phyloP scores from a whole-genome alignment of 768 basidiomycete genomes.

The Russula brevipes region DNA sequence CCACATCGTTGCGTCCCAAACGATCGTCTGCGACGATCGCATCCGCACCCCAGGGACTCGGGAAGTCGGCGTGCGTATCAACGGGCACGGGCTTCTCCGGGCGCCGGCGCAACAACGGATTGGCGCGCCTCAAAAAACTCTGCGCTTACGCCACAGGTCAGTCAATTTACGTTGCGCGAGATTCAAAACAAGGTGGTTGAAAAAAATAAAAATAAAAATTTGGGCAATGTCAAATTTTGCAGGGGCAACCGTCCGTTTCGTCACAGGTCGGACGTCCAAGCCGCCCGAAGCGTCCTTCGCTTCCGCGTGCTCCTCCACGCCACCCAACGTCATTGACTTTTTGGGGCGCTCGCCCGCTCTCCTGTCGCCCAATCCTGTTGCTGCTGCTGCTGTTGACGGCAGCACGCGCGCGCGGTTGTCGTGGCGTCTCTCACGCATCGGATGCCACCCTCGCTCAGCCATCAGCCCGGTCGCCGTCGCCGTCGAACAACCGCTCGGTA shows the following conservation, averaged over 20 bases:
- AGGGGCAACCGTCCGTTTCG: constrained; percentile 1
- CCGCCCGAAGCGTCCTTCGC: neutral
- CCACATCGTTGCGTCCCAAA: constrained; percentile 5
- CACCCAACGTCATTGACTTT: neutral
- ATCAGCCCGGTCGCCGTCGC: too few relatives aligned
- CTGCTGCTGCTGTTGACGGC: neutral
- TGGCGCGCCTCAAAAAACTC: neutral
- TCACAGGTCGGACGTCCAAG: neutral
- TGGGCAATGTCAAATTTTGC: neutral
- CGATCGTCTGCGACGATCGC: neutral
- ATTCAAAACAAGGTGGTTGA: neutral
- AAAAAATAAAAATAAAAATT: too few relatives aligned
- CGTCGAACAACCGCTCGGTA: neutral
- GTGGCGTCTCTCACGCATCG: neutral
- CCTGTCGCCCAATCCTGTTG: neutral
- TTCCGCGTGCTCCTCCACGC: neutral
- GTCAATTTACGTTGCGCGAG: neutral
- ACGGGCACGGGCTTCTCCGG: too few relatives aligned
- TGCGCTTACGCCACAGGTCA: constrained; percentile 5
- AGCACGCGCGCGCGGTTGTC: neutral
- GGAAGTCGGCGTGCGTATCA: neutral
- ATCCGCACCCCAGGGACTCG: neutral
- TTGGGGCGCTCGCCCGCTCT: neutral
- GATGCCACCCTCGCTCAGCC: neutral
- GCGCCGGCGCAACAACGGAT: neutral